Base-by-base conservation (phyloP, 805 yeast species). In the Ogataea neopini region DNA sequence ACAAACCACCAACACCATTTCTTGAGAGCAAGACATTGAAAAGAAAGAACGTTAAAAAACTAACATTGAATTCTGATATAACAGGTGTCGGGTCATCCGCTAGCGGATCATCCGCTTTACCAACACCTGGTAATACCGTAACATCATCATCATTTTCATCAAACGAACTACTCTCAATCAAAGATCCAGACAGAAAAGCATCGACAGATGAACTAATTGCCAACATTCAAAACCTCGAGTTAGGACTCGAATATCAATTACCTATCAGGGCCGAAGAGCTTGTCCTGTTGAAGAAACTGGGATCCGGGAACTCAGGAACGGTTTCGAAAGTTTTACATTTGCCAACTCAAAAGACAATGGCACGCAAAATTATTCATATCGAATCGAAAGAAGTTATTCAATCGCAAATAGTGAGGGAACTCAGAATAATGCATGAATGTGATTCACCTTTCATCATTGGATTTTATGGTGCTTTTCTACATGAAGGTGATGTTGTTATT, bases 261-360 rank as follows among this genome's bases (percentile, higher is more conserved):
- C 73, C 76, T 43, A 71, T 83, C 40, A 74, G 74, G 45, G 76
- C 76, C 35, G 81, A 81, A 36, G 97, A 94, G 60, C 67, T 94
- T 20, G 79, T 90, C 13, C 80, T 83, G 28, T 64, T 94, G 44
- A 83, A 88, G 50, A 83, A 82, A 51, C 73, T 94, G 43, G 99
- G 99, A 8, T 77, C 88, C 23, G 99, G 99, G 10, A 91, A 88
- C 63, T 89, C 96, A 10, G 99, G 99, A 2, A 83, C 89, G 1
- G 99, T 94, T 2, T 73, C 86, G 39, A 89, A 91, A 61, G 95
- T 90, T 10, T 69, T 89, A 44, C 98, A 94, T 66, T 77, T 88
- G 4, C 97, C 98, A 9, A 83, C 92, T 8, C 88, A 90, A 52
- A 84, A 83, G 49, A 79, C 85, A 25, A 87, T 94, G 89, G 98